phyloP scores from a whole-genome alignment of 75 land plant genomes.

The Selaginella moellendorffii region DNA sequence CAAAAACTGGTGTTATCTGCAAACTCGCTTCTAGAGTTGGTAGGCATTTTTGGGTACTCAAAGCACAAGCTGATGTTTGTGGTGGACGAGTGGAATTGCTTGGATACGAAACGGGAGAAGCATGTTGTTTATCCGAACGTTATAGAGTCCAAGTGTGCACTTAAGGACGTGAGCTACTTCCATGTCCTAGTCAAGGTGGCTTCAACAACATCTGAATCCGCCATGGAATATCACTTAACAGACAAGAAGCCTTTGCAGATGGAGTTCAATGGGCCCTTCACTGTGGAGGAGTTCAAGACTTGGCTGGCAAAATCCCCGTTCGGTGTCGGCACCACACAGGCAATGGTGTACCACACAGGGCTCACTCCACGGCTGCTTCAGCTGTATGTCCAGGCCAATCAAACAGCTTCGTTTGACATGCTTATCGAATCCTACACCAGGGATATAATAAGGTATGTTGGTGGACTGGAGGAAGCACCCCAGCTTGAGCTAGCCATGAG shows the following conservation, averaged over 20 bases:
- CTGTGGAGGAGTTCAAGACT: background rate
- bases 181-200: background rate
- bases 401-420: background rate
- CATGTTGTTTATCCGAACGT: background rate
- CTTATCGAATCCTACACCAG: background rate
- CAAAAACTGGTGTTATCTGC: background rate
- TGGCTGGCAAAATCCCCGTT: background rate
- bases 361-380: background rate
- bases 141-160: background rate
- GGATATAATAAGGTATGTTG: background rate
- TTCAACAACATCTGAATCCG: background rate
- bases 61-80: background rate
- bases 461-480: background rate
- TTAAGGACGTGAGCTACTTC: background rate
- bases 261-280: background rate
- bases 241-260: background rate
- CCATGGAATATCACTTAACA: background rate
- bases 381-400: background rate
- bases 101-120: background rate
- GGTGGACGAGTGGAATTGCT: background rate
- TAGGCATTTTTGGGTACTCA: background rate
- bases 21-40: background rate
- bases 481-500: background rate
- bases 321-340: background rate
- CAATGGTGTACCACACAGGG: background rate